phyloP scores from a whole-genome alignment of 257 asterid genomes.

The Solanum corneliomulleri region DNA sequence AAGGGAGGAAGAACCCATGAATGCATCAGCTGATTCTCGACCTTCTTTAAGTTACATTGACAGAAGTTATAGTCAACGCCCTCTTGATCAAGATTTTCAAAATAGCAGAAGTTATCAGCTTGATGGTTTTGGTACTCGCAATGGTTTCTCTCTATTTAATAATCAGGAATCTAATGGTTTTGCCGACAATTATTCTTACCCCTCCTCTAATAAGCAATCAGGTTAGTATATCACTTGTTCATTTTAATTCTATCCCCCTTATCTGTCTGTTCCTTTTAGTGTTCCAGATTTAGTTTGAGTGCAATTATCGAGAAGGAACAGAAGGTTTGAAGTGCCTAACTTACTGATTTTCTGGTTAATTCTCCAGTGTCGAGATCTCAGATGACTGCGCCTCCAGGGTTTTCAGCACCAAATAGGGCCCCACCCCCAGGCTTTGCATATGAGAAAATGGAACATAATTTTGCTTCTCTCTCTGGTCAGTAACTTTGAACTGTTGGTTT shows the following conservation, averaged over 20 bases:
- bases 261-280: neutral
- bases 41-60: conserved; percentile 28
- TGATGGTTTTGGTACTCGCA: conserved; percentile 33
- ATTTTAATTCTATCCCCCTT: neutral
- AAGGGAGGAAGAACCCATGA: conserved; percentile 52
- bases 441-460: conserved; percentile 51
- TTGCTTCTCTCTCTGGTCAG: conserved; percentile 48
- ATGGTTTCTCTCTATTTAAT: conserved; percentile 37
- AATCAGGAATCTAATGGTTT: conserved; percentile 40
- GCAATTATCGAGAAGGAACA: neutral
- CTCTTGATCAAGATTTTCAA: conserved; percentile 33
- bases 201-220: conserved; percentile 42
- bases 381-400: conserved; percentile 96
- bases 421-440: conserved; percentile 93
- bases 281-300: neutral
- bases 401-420: conserved; percentile 58
- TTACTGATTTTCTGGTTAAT: neutral
- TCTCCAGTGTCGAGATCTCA: conserved; percentile 73
- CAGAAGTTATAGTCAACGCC: conserved; percentile 32
- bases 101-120: conserved; percentile 28
- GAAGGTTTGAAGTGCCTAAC: neutral
- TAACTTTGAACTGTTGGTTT: neutral
- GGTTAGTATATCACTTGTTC: conserved; percentile 26
- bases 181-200: conserved; percentile 30
- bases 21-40: conserved; percentile 27